Evolutionary conservation across 2,329 filamentous ascomycete species (phyloP).

Genomic region (Periglandula ipomoeae): DNA sequence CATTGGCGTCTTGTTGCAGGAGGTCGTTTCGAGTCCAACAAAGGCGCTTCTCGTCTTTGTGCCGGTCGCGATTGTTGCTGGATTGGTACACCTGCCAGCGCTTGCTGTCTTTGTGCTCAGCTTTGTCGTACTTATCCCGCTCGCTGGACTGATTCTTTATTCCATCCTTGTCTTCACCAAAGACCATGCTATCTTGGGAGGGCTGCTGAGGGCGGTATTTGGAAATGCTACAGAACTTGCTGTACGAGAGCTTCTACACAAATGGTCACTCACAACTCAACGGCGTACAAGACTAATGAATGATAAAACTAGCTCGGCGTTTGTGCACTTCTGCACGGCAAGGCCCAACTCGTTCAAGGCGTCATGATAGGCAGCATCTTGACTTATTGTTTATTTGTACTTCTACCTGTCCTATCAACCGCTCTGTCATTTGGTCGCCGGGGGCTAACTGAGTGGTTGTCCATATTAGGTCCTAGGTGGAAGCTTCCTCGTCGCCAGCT

Average conservation of each 20-base stretch:
- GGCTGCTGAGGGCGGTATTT: conserved; percentile 8
- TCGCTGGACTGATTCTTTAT: conserved; percentile 10
- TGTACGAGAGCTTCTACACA: conserved; percentile 1
- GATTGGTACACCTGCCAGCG: neutral
- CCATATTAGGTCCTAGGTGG: conserved; percentile 9
- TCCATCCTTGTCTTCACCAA: conserved; percentile 7
- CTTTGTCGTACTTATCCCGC: conserved; percentile 8
- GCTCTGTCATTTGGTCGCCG: neutral
- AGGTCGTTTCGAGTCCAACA: conserved; percentile 9
- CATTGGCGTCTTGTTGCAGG: conserved; percentile 7
- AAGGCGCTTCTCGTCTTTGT: conserved; percentile 10
- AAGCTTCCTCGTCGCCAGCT: conserved; percentile 12
- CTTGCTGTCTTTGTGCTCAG: conserved; percentile 8
- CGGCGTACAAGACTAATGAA: too few relatives aligned
- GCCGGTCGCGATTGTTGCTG: conserved; percentile 2
- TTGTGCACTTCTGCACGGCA: neutral
- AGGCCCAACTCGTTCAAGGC: conserved; percentile 6
- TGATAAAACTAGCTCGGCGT: conserved; percentile 2
- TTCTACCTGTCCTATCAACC: neutral
- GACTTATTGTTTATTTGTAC: conserved; percentile 8
- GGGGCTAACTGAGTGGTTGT: neutral
- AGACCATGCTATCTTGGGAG: conserved; percentile 6
- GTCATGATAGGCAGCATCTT: conserved; percentile 11
- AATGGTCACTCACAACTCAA: too few relatives aligned
- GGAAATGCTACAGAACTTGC: conserved; percentile 10